Conservation (phyloP, 768 basidiomycete species). For the Termitomyces sp. region DNA sequence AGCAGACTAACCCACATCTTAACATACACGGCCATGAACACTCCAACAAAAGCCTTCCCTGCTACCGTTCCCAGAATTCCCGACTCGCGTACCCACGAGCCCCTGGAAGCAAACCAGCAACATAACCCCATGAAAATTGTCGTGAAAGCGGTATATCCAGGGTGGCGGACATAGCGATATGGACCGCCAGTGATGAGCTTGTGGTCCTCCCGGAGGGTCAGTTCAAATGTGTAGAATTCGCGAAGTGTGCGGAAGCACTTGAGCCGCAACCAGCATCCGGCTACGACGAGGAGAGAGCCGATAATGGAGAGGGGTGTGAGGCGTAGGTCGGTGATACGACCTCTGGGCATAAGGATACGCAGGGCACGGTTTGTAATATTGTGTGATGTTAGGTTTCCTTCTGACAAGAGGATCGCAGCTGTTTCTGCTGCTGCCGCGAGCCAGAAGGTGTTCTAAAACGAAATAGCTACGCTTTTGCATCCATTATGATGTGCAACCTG, state of each 20-base stretch:
- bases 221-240: slow-evolving; percentile 31
- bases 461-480: not conserved
- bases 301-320: slow-evolving; percentile 25
- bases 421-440: not conserved
- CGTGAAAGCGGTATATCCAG: not conserved
- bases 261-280: slow-evolving; percentile 31
- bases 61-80: not conserved
- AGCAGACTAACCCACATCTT: not conserved
- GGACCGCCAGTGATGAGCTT: not conserved
- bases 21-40: not conserved
- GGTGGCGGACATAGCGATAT: not conserved
- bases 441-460: not conserved
- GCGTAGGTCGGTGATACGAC: not conserved
- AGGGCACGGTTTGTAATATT: not conserved
- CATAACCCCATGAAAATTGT: not conserved
- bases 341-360: not conserved
- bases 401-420: not conserved
- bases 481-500: too few relatives aligned
- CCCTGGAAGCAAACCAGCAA: not conserved
- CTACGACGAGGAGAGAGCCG: slow-evolving; percentile 22
- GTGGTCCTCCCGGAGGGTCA: not conserved
- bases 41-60: not conserved
- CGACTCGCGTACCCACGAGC: not conserved
- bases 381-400: not conserved
- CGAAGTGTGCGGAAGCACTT: slow-evolving; percentile 33